Evolutionary conservation across 345 rosid species (phyloP), one percentile per base, ranked within the genome.

Genomic region (Diplotaxis tenuifolia): DNA sequence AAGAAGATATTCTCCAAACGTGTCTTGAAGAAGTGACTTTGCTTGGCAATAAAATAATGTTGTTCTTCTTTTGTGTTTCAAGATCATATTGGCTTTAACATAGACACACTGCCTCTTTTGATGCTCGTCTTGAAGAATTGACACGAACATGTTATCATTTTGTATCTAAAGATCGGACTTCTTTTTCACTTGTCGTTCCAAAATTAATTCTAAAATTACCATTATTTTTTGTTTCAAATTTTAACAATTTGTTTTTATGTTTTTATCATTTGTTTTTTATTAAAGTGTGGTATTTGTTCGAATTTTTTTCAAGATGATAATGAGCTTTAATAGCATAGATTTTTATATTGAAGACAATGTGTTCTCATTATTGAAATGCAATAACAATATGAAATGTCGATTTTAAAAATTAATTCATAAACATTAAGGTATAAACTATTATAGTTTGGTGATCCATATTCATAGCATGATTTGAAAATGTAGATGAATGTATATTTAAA

Each of bases 1-100:
- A 88, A 86, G 88, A 86, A 88, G 82, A 83, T 89, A 34, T 89
- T 89, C 83, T 81, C 91, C 0, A 59, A 83, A 50, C 76, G 55
- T 63, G 62, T 82, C 63, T 75, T 84, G 73, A 90, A 81, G 82
- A 88, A 82, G 71, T 82, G 81, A 84, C 28, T 53, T 18, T 57
- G 16, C 2, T 40, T 40, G 14, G 6, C 49, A 11, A 36, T 36
- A 36, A 12, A 34, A 34, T 3, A 25, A 25, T 25, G 28, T 25
- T 25, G 28, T 25, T 25, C 4, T 25, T 25, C 4, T 25, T 25
- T 25, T 22, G 22, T 23, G 68, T 38, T 16, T 40, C 0, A 65
- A 57, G 12, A 56, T 40, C 6, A 7, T 15, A n/a, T 6, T 10
- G 20, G 62, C 61, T 56, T 55, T 25, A 56, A 10, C 10, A 29